Conservation (phyloP, 441 rosid species). For the Dalechampia spathulata region DNA sequence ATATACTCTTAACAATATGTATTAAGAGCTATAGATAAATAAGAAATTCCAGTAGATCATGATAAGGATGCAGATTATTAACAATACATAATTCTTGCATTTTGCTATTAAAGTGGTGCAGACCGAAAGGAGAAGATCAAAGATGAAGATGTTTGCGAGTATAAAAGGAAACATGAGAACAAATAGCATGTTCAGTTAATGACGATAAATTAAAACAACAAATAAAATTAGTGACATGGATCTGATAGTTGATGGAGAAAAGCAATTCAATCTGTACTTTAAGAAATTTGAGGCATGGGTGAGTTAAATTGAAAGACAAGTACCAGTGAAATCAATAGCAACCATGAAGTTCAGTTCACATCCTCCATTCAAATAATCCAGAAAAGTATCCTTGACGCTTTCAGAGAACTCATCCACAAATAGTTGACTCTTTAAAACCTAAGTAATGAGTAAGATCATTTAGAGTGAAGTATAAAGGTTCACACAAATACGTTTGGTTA, state of each 20-base stretch:
- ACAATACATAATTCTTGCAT: too few species aligned
- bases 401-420: conserved; percentile 65
- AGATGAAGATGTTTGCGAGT: too few species aligned
- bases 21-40: not conserved
- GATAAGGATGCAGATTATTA: not conserved
- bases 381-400: conserved; percentile 59
- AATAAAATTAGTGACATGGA: too few species aligned
- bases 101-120: too few species aligned
- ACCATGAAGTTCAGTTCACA: conserved; percentile 92
- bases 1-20: too few species aligned
- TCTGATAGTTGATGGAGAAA: too few species aligned
- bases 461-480: not conserved
- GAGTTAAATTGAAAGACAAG: conserved; percentile 12
- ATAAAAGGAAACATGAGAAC: too few species aligned
- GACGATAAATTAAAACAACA: too few species aligned
- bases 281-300: not conserved
- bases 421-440: conserved; percentile 68
- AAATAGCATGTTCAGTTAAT: too few species aligned
- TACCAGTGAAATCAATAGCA: conserved; percentile 96
- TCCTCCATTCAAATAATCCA: conserved; percentile 79
- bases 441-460: conserved; percentile 14
- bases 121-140: too few species aligned
- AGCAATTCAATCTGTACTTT: not conserved
- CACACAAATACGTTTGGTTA: conserved; percentile 13
- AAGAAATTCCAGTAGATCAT: not conserved